phyloP scores from a whole-genome alignment of 108 stramenopile genomes.

The Stephanodiscus triporus region DNA sequence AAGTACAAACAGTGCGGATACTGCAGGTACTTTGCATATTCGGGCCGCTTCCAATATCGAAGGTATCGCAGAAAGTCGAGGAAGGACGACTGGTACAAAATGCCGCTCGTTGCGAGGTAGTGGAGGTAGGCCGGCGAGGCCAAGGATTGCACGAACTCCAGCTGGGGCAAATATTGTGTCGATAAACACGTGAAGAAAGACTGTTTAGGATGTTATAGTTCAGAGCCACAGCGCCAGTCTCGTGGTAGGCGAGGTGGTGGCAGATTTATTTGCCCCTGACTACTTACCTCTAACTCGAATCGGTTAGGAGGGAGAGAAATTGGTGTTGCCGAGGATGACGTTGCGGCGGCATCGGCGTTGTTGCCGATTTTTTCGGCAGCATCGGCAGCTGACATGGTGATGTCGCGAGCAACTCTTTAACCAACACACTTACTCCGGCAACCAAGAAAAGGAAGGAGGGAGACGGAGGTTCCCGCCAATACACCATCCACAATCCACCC shows the following conservation, averaged over 20 bases:
- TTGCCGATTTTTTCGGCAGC: neutral
- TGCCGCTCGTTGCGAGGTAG: constrained; percentile 70
- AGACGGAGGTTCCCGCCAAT: too few species aligned
- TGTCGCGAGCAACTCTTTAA: neutral
- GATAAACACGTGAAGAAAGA: too few species aligned
- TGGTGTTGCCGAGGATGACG: constrained; percentile 7
- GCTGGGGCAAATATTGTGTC: constrained; percentile 34
- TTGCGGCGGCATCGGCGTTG: neutral
- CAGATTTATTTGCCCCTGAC: too few species aligned
- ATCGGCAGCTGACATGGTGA: constrained; percentile 15
- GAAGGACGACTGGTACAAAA: constrained; percentile 70
- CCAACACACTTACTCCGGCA: too few species aligned
- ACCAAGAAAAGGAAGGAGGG: too few species aligned
- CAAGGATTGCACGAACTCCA: constrained; percentile 74
- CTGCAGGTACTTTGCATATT: constrained; percentile 72
- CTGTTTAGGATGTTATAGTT: too few species aligned
- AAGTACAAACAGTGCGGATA: constrained; percentile 89
- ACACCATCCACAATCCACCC: too few species aligned
- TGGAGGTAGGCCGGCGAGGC: constrained; percentile 90
- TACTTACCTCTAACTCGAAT: constrained; percentile 50
- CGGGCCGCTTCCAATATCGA: constrained; percentile 78
- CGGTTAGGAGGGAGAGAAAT: constrained; percentile 42
- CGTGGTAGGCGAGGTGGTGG: too few species aligned
- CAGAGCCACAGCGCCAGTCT: too few species aligned
- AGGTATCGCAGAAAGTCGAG: constrained; percentile 76